These are phyloP conservation scores for Leishmania mexicana DNA, from an alignment of 208 protist species.

Conservation along the genomic window DNA sequence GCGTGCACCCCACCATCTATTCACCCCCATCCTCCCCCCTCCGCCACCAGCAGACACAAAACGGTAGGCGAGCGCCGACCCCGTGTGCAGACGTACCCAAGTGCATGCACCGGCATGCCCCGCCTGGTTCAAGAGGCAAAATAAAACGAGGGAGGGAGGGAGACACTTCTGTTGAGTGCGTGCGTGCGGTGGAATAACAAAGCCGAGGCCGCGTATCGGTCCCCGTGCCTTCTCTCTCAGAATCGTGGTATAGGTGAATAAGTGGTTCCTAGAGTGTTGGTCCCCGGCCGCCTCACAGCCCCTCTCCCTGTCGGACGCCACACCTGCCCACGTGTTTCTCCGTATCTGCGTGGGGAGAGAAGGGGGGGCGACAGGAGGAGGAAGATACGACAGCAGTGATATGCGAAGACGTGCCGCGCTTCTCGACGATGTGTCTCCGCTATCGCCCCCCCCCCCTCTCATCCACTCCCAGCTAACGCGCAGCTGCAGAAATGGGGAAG, in stretches of 20 bases:
- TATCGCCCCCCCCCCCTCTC: neutral
- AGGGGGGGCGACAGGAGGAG: neutral
- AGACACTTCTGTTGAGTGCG: neutral
- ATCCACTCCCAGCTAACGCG: neutral
- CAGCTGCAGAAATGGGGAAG: neutral
- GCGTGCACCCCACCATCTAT: neutral
- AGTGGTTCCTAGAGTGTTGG: neutral
- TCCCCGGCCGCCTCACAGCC: neutral
- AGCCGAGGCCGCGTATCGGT: neutral
- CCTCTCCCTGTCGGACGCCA: neutral
- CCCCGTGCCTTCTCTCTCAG: neutral
- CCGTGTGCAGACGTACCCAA: neutral
- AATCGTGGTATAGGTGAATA: neutral
- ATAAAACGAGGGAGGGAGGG: neutral
- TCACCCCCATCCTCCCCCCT: neutral
- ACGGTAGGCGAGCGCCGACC: neutral
- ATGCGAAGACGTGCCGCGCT: neutral
- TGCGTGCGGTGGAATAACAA: neutral
- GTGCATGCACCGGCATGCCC: neutral
- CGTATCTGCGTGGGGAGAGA: neutral
- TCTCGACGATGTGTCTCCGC: neutral
- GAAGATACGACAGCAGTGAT: neutral
- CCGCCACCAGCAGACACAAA: neutral
- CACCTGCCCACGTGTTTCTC: neutral
- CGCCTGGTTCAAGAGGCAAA: neutral